Base-by-base conservation (phyloP, 495 filamentous ascomycete species). In the Xylaria scruposa region DNA sequence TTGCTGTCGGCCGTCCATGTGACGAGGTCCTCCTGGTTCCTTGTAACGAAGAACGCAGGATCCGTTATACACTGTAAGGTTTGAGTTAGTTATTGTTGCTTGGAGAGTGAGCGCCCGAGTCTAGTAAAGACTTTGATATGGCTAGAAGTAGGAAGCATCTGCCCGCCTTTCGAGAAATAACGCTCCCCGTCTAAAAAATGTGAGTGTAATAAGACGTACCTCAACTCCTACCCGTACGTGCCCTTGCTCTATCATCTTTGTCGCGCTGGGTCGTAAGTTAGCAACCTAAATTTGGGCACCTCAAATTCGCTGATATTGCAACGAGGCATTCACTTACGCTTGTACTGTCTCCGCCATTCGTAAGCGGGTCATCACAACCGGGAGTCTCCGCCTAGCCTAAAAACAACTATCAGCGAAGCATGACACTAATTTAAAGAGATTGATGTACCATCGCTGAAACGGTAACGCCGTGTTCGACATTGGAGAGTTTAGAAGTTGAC, bases 1-100 rank as follows among this genome's bases (percentile, higher is more conserved):
- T 97, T 98, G 80, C 92, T 95, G 64, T 91, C 92, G 74, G 97
- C 93, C 38, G 95, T 93, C 96, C 96, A 99, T 4, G 96, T 98
- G 31, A 99, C 92, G 70, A 95, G 98, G 81, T 99, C 96, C 83
- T 98, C 96, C 90, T 97, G 92, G 75, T 90, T 93, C 71, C 91
- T 83, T 40, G 90, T 92, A 19, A 94, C 91, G 62, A 94, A 81
- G 75, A 89, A 93, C 0, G 91, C 91, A 12, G 95, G 90, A 81
- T 99, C 96, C 19, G 90, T 95, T 29, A 98, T 88, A 40, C 61
- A 66, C 70, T 71, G 7, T 0, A 51, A 12, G 0, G n/a, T 4
- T n/a, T 7, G 29, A 59, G 9, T 71, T 36, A 71, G 62, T 36
- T 5, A 56, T 5, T 29, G 36, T 58, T 21, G 8, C 10, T 12